phyloP scores from a whole-genome alignment of 495 filamentous ascomycete genomes.

The Talaromyces stipitatus region DNA sequence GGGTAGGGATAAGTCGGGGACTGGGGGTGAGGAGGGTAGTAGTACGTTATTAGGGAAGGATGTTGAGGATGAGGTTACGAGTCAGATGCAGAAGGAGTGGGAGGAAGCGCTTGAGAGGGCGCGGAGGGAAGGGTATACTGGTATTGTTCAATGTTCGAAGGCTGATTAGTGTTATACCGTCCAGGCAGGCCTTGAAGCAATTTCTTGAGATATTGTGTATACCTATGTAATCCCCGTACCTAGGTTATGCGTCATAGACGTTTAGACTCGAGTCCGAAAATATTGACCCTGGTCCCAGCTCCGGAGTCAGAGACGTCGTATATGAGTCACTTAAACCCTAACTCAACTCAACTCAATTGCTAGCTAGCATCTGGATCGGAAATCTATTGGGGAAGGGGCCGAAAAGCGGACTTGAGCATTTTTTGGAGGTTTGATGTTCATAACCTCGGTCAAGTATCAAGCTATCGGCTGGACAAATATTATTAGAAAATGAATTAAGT shows the following conservation, averaged over 20 bases:
- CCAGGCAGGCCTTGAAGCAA: no score
- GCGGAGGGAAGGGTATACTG: neutral
- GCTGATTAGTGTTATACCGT: no score
- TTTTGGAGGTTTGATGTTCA: neutral
- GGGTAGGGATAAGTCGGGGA: conserved; percentile 8
- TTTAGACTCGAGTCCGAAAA: neutral
- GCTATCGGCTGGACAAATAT: no score
- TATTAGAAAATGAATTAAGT: no score
- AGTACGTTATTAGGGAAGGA: no score
- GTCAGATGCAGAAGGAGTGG: conserved; percentile 23
- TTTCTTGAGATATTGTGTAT: neutral
- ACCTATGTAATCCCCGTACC: neutral
- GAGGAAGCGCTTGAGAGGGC: conserved; percentile 1
- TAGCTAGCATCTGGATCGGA: neutral
- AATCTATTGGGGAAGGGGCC: neutral
- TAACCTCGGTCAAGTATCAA: neutral
- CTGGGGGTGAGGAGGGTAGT: neutral
- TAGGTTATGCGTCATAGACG: neutral
- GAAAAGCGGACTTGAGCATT: neutral
- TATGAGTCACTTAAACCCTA: neutral
- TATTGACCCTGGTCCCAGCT: neutral
- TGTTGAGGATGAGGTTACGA: conserved; percentile 8
- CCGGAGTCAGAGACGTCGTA: neutral
- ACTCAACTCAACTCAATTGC: neutral
- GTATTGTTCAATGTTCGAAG: neutral